phyloP scores from a whole-genome alignment of 208 protist species.

The Leishmania martiniquensis region DNA sequence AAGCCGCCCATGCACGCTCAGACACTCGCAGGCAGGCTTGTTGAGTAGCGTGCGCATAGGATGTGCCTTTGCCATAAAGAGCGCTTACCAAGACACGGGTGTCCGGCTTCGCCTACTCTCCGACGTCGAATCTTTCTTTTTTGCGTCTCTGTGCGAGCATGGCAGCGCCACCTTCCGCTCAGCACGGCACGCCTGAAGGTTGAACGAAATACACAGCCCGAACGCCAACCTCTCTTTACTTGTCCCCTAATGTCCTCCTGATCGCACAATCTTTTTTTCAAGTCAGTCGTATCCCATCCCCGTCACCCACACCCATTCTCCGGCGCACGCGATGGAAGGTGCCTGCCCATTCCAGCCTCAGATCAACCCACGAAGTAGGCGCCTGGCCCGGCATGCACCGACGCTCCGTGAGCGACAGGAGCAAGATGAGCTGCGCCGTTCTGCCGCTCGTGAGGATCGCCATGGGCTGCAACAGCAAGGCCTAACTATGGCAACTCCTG shows the following conservation, averaged over 20 bases:
- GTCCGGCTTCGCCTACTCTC: too few relatives aligned
- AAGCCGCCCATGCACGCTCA: background rate
- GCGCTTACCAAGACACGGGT: background rate
- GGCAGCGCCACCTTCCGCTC: background rate
- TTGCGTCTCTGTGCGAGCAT: background rate
- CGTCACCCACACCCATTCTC: background rate
- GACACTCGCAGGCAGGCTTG: background rate
- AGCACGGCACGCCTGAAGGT: too few relatives aligned
- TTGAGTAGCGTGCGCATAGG: background rate
- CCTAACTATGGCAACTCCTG: background rate
- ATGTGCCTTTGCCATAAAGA: background rate
- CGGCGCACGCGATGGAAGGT: conserved; percentile 8
- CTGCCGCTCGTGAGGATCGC: background rate
- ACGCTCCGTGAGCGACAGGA: conserved; percentile 33
- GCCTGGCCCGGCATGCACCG: conserved; percentile 27
- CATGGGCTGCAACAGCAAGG: background rate
- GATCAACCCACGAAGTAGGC: conserved; percentile 32
- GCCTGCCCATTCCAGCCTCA: conserved; percentile 29
- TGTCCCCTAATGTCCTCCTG: background rate
- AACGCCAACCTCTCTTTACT: background rate
- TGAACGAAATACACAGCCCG: background rate
- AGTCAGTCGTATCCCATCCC: background rate
- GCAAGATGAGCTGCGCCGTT: conserved; percentile 15
- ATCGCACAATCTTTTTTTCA: background rate
- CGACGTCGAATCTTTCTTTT: background rate